phyloP scores from a whole-genome alignment of 768 basidiomycete genomes.

The Auricularia heimuer region DNA sequence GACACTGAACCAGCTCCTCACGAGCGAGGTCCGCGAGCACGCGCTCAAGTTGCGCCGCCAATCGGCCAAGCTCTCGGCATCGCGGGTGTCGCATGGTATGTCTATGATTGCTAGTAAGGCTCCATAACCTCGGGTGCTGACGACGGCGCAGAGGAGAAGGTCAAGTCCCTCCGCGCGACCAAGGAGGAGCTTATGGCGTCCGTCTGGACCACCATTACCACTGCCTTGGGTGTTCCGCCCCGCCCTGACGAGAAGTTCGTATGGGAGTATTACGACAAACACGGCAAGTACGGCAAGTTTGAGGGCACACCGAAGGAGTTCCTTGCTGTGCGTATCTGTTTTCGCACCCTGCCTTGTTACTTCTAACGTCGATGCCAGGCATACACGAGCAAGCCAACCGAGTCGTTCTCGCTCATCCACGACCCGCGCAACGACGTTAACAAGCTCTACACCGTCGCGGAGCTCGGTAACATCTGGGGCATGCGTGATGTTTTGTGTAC shows the following conservation, averaged over 20 bases:
- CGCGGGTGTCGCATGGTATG: neutral
- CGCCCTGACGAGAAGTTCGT: conserved; percentile 57
- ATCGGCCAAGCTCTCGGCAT: conserved; percentile 39
- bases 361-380: conserved; percentile 12
- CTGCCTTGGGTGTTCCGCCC: conserved; percentile 82
- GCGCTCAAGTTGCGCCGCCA: conserved; percentile 69
- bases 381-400: conserved; percentile 47
- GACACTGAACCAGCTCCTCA: conserved; percentile 69
- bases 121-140: conserved; percentile 24
- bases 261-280: conserved; percentile 84
- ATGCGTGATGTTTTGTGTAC: conserved; percentile 75
- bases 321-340: conserved; percentile 32
- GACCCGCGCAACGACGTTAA: conserved; percentile 82
- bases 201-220: conserved; percentile 73
- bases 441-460: conserved; percentile 83
- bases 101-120: neutral
- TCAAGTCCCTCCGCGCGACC: conserved; percentile 57
- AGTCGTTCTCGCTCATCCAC: conserved; percentile 88
- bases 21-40: conserved; percentile 87
- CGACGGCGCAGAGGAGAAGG: conserved; percentile 33
- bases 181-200: conserved; percentile 82
- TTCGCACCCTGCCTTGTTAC: conserved; percentile 5
- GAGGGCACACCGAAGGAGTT: conserved; percentile 76
- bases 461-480: conserved; percentile 88
- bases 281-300: conserved; percentile 66